These are phyloP conservation scores for Botrytis elliptica DNA, from an alignment of 2,329 filamentous ascomycete genomes.

Conservation along the genomic window DNA sequence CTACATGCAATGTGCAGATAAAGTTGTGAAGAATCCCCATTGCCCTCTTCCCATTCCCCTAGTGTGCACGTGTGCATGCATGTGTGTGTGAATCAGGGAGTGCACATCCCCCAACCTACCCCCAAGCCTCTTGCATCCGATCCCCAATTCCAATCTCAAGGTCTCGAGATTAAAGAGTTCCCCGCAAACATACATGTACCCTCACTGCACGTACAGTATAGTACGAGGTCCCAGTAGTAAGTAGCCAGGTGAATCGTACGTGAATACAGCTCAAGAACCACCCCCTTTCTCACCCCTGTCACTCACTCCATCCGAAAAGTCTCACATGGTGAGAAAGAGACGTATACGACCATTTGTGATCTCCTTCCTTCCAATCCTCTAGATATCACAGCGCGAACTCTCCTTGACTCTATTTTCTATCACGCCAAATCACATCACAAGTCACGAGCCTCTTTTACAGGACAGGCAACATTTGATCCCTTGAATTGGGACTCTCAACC, in stretches of 20 bases:
- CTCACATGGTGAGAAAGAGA: not conserved
- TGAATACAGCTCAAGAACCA: not conserved
- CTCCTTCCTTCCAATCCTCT: not conserved
- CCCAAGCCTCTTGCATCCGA: not conserved
- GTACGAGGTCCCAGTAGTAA: not conserved
- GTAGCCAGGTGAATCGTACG: not conserved
- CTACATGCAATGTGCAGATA: not conserved
- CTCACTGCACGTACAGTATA: not conserved
- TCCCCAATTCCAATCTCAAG: not conserved
- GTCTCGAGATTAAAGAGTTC: not conserved
- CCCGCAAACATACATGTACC: not conserved
- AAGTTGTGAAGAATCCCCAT: not conserved
- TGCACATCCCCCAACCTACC: not conserved
- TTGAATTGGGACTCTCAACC: not conserved
- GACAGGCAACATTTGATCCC: not conserved
- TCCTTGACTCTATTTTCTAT: not conserved
- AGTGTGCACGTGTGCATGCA: not conserved
- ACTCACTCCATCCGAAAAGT: not conserved
- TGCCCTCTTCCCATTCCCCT: not conserved
- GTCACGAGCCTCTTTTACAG: not conserved
- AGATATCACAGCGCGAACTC: not conserved
- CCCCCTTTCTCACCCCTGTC: not conserved
- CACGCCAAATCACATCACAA: not conserved
- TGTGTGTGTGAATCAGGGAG: not conserved
- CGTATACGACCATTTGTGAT: not conserved